Evolutionary conservation across 129 eudicot genomes (phyloP).

Genomic region (Lactuca saligna): DNA sequence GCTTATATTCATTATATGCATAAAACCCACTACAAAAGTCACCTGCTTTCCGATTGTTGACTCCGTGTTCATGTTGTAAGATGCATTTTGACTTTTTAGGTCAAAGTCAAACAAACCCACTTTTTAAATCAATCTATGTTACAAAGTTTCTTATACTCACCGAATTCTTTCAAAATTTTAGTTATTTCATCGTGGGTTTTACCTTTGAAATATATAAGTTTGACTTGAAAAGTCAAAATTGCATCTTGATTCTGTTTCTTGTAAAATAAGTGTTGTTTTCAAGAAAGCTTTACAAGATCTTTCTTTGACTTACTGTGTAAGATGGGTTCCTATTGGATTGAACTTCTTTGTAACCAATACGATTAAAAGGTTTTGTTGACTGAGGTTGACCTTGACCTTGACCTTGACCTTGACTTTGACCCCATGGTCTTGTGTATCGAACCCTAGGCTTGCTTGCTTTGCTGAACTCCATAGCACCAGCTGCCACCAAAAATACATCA

Average conservation of each 20-base stretch:
- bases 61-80: not conserved
- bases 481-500: slow-evolving; percentile 35
- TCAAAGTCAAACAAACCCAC: slow-evolving; percentile 17
- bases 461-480: slow-evolving; percentile 56
- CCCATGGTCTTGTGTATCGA: slow-evolving; percentile 72
- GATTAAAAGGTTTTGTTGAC: slow-evolving; percentile 49
- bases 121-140: not conserved
- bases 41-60: not conserved
- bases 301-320: slow-evolving; percentile 51
- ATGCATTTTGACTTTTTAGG: slow-evolving; percentile 17
- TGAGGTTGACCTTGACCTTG: slow-evolving; percentile 25
- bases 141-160: not conserved
- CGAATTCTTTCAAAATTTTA: not conserved
- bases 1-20: not conserved
- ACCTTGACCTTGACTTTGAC: not conserved
- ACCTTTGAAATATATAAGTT: slow-evolving; percentile 1
- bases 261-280: not conserved
- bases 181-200: not conserved
- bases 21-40: slow-evolving; percentile 3
- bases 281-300: slow-evolving; percentile 7
- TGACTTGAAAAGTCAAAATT: slow-evolving; percentile 29
- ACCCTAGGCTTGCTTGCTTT: slow-evolving; percentile 80
- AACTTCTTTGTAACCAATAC: slow-evolving; percentile 45
- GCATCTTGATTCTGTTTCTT: slow-evolving; percentile 1
- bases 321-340: slow-evolving; percentile 40